Conservation (phyloP, 2,329 filamentous ascomycete genomes). For the Cytospora chrysosperma region DNA sequence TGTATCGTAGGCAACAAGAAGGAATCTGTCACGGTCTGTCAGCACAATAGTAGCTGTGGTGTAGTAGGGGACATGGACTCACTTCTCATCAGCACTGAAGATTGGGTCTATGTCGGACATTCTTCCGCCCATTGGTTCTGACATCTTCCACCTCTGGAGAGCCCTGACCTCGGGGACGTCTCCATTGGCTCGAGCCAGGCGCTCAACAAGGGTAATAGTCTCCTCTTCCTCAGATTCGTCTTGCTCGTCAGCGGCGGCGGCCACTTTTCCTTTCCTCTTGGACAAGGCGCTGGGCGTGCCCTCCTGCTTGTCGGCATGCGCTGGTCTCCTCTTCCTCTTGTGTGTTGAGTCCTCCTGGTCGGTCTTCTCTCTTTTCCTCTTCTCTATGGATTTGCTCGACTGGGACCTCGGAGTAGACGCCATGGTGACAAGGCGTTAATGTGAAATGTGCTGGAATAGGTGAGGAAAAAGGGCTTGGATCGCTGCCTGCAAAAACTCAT, state of each 20-base stretch:
- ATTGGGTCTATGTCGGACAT: slow-evolving; percentile 66
- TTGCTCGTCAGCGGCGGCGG: slow-evolving; percentile 21
- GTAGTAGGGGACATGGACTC: slow-evolving; percentile 30
- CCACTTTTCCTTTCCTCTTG: slow-evolving; percentile 12
- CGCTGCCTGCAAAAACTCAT: slow-evolving; percentile 28
- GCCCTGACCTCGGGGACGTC: neutral
- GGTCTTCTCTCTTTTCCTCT: slow-evolving; percentile 25
- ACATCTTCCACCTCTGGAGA: slow-evolving; percentile 52
- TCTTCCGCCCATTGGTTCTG: slow-evolving; percentile 63
- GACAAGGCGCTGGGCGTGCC: slow-evolving; percentile 12
- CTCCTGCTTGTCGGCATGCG: slow-evolving; percentile 14
- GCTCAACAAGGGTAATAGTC: neutral
- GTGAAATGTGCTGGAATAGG: slow-evolving; percentile 9
- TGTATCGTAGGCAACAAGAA: slow-evolving; percentile 73
- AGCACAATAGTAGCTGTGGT: neutral
- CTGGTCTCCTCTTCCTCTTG: slow-evolving; percentile 25
- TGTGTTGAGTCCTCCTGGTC: slow-evolving; percentile 25
- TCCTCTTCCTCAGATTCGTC: slow-evolving; percentile 8
- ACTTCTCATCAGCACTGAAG: slow-evolving; percentile 61
- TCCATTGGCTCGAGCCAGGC: neutral
- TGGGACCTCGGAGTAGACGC: slow-evolving; percentile 22
- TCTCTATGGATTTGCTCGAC: slow-evolving; percentile 21
- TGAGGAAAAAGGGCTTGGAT: slow-evolving; percentile 1
- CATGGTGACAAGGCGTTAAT: slow-evolving; percentile 13
- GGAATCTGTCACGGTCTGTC: slow-evolving; percentile 52